Base-by-base conservation (phyloP, 352 stramenopile genomes). In the Aphanomyces astaci region DNA sequence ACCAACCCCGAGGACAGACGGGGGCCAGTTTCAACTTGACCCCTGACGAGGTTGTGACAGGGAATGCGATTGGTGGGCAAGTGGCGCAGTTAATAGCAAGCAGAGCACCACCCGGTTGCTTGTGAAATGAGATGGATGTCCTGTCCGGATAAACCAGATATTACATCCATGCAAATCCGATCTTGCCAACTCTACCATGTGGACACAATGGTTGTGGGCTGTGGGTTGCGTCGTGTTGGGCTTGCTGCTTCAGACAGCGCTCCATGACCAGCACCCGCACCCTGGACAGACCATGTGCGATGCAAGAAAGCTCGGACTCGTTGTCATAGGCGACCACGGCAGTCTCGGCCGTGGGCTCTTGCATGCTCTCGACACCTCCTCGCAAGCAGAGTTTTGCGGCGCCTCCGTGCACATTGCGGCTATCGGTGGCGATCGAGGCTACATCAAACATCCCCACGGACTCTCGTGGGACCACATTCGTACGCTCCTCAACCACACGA, bases 221-320 rank as follows among this genome's bases (percentile, higher is more conserved):
- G 62, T 25, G 11, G 25, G 48, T 22, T 51, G 22, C 19, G 24
- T 59, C 17, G 22, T 30, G 9, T 22, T 59, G 19, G 62, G 17
- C 4, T 19, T 68, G 3, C 27, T 51, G 33, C 30, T 62, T 3
- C 62, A 68, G 36, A 62, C 19, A 22, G 28, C 24, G 2, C 43
- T 68, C 11, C 33, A 68, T 49, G 62, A 60, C 22, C 62, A 52
- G 25, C 62, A 68, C 27, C 62, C 62, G 32, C 62, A 68, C 62
- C 62, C 62, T n/a, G 62, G 62, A 22, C 62, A 68, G 24, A 68
- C 62, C 2, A 24, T 62, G 9, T 68, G 62, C 25, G 62, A 68
- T n/a, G 62, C 62, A 15, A 28, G 62, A 19, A 60, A 56, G 43
- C 17, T 68, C 7, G 62, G 62, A 22, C 62, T 68, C 27, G 43